Percentiles rank a stretch among this genome's conserved stretches.
phyloP scores from a whole-genome alignment of 2,329 filamentous ascomycete species.

The Xylaria sp. region DNA sequence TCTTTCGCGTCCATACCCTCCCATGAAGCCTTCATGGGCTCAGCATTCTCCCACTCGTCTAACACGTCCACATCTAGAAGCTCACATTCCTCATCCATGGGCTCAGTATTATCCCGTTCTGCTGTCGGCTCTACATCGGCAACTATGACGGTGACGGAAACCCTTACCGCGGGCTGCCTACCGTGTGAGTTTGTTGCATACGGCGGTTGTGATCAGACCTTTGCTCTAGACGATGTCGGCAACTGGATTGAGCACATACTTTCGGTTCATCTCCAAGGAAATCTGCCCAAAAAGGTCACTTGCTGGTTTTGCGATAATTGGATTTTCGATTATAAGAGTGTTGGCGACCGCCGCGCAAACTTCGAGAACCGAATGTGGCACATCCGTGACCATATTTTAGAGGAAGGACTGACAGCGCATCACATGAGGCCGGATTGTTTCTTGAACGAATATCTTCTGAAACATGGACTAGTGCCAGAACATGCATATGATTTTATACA shows the following conservation, averaged over 20 bases:
- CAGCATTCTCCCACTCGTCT: too few species aligned
- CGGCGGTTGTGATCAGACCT: background rate
- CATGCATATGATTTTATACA: background rate
- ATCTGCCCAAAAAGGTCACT: background rate
- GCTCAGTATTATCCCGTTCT: too few species aligned
- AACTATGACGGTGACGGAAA: too few species aligned
- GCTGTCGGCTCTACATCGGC: too few species aligned
- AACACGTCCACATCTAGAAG: too few species aligned
- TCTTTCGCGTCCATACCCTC: too few species aligned
- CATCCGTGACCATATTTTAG: constrained; percentile 12
- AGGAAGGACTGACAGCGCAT: background rate
- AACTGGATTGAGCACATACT: constrained; percentile 19
- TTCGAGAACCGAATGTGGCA: constrained; percentile 26
- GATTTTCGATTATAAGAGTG: background rate
- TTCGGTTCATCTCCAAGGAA: background rate
- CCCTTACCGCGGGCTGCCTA: background rate
- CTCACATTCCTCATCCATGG: too few species aligned
- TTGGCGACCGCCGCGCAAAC: background rate
- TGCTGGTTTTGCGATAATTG: constrained; percentile 30
- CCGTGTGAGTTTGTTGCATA: constrained; percentile 22
- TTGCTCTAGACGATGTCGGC: background rate
- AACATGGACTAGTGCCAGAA: background rate
- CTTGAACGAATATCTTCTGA: background rate
- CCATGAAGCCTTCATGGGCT: too few species aligned
- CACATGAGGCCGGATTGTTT: constrained; percentile 13